Percentiles rank a stretch among this genome's conserved stretches.
Evolutionary conservation across 2,329 filamentous ascomycete genomes (phyloP).

Genomic region (Xylariaceae sp.): DNA sequence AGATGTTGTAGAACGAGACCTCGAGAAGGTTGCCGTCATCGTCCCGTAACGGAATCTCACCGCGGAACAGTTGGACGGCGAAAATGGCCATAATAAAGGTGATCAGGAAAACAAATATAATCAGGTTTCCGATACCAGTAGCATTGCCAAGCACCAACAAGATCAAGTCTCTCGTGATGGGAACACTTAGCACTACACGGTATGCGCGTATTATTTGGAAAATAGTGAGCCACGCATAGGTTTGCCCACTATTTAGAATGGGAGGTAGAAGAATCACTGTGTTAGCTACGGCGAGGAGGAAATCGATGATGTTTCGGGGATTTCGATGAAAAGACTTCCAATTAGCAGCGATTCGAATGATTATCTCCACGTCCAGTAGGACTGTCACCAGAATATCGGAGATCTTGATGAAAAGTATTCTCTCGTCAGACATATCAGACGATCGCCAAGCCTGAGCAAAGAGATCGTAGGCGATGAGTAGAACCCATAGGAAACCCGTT

Average conservation of each 20-base stretch:
- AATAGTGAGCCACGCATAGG: conserved; percentile 84
- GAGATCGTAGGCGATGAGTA: conserved; percentile 77
- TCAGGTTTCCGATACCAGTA: conserved; percentile 86
- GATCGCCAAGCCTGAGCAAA: conserved; percentile 76
- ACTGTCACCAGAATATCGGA: conserved; percentile 76
- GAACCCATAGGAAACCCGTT: conserved; percentile 73
- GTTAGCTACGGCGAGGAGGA: conserved; percentile 76
- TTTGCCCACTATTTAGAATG: conserved; percentile 67
- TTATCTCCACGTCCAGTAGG: conserved; percentile 76
- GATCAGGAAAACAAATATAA: conserved; percentile 93
- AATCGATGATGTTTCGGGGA: conserved; percentile 75
- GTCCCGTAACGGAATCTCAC: conserved; percentile 70
- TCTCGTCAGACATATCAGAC: conserved; percentile 64
- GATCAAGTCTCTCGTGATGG: conserved; percentile 84
- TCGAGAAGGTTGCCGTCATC: conserved; percentile 59
- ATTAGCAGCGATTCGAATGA: conserved; percentile 72
- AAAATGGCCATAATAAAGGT: conserved; percentile 94
- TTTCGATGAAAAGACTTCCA: conserved; percentile 77
- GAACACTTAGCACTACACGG: conserved; percentile 83
- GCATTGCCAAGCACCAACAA: conserved; percentile 86
- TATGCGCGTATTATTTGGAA: conserved; percentile 94
- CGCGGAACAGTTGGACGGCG: conserved; percentile 87
- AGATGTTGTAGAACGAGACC: conserved; percentile 85
- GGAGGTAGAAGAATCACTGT: conserved; percentile 80
- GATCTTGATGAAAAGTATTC: conserved; percentile 63